These are phyloP conservation scores for Cadophora malorum DNA, from an alignment of 2,329 filamentous ascomycete genomes.

Conservation along the genomic window DNA sequence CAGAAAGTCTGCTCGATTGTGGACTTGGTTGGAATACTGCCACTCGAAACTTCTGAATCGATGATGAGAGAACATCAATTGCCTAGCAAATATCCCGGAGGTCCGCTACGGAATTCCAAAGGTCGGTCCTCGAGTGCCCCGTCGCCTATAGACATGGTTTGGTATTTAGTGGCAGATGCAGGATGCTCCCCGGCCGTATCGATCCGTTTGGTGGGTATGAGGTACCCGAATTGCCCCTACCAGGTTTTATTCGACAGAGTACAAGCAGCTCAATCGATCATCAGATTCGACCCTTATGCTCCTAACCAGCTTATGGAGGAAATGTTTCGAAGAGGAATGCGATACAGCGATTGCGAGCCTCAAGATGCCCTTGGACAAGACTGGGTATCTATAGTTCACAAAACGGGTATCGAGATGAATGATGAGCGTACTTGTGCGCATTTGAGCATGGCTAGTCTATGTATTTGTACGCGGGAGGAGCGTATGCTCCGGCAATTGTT, in stretches of 20 bases:
- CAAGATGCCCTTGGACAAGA: not conserved
- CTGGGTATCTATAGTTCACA: too few species aligned
- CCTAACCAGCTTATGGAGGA: not conserved
- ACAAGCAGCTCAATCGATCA: not conserved
- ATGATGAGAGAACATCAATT: constrained; percentile 6
- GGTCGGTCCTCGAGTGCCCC: not conserved
- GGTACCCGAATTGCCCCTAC: not conserved
- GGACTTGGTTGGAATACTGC: not conserved
- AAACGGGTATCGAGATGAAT: too few species aligned
- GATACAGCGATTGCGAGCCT: not conserved
- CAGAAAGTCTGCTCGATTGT: not conserved
- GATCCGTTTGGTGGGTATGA: not conserved
- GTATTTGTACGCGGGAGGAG: too few species aligned
- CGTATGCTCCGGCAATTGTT: too few species aligned
- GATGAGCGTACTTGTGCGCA: too few species aligned
- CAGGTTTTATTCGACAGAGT: not conserved
- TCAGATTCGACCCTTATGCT: not conserved
- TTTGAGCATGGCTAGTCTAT: too few species aligned
- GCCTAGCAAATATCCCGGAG: not conserved
- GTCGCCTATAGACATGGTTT: not conserved
- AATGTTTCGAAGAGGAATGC: not conserved
- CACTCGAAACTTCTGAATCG: not conserved
- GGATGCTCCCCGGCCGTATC: not conserved
- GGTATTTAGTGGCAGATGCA: not conserved
- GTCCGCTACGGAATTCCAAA: too few species aligned